These are phyloP conservation scores for Comarum palustre DNA, from an alignment of 306 rosid genomes.

Conservation along the genomic window DNA sequence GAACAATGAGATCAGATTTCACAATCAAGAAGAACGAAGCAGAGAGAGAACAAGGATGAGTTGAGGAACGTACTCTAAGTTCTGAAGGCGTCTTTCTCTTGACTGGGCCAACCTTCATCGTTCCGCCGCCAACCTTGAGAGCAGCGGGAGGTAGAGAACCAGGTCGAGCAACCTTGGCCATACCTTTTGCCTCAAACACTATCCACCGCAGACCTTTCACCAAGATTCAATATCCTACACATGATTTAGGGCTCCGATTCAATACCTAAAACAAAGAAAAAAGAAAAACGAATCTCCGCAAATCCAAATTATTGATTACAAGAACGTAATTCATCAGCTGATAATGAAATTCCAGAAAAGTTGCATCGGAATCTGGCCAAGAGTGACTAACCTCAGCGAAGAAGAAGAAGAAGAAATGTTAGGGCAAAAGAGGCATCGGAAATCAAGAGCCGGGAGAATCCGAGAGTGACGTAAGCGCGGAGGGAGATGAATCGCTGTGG, in stretches of 20 bases:
- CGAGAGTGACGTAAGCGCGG: neutral
- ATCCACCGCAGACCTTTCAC: neutral
- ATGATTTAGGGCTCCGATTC: constrained; percentile 9
- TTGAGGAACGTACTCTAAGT: constrained; percentile 43
- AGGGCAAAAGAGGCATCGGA: neutral
- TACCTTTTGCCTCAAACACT: constrained; percentile 18
- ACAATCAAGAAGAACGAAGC: neutral
- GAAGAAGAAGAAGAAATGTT: neutral
- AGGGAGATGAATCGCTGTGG: constrained; percentile 5
- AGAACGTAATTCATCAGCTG: constrained; percentile 2
- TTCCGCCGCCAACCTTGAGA: constrained; percentile 43
- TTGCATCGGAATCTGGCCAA: neutral
- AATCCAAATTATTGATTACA: neutral
- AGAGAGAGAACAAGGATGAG: neutral
- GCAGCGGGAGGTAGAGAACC: constrained; percentile 50
- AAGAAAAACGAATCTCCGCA: neutral
- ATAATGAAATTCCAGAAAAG: neutral
- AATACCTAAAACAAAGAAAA: neutral
- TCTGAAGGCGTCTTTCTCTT: constrained; percentile 85
- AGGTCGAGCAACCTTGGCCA: constrained; percentile 64
- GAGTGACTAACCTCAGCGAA: constrained; percentile 12
- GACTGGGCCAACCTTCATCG: constrained; percentile 38
- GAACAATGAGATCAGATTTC: neutral
- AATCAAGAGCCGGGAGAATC: neutral
- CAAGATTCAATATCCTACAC: constrained; percentile 17